Conservation (phyloP, 805 yeast species). For the Metahyphopichia silvanorum region DNA sequence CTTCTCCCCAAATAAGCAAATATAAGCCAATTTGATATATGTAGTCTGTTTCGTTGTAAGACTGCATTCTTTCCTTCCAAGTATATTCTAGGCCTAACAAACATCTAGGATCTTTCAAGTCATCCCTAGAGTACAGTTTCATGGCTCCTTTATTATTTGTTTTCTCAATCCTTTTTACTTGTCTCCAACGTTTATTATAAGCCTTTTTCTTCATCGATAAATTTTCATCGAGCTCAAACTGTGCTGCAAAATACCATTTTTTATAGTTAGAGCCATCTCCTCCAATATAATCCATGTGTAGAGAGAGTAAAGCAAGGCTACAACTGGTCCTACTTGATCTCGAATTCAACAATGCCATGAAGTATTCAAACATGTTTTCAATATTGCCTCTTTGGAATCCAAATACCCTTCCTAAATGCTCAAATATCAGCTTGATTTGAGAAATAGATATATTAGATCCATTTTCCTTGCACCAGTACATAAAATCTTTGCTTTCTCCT, state of each 20-base stretch:
- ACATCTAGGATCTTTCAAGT: conserved; percentile 13
- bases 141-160: conserved; percentile 26
- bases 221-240: conserved; percentile 70
- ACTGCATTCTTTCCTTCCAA: conserved; percentile 68
- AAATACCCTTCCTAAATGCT: conserved; percentile 56
- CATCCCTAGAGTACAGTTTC: conserved; percentile 28
- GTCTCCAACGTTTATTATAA: conserved; percentile 36
- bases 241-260: conserved; percentile 92
- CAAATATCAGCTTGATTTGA: conserved; percentile 61
- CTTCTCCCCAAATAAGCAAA: conserved; percentile 73
- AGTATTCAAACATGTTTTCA: conserved; percentile 76
- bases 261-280: conserved; percentile 84
- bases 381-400: conserved; percentile 84
- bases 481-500: background rate
- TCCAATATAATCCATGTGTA: conserved; percentile 91
- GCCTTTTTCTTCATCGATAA: conserved; percentile 43
- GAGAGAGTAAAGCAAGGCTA: conserved; percentile 61
- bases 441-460: conserved; percentile 25
- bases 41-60: conserved; percentile 52
- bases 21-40: conserved; percentile 63
- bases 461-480: conserved; percentile 22
- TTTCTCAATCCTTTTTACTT: conserved; percentile 14
- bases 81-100: conserved; percentile 30
- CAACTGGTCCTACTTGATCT: conserved; percentile 80
- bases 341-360: conserved; percentile 80